Conservation (phyloP, 2,329 filamentous ascomycete genomes). For the Aschersonia sp. region DNA sequence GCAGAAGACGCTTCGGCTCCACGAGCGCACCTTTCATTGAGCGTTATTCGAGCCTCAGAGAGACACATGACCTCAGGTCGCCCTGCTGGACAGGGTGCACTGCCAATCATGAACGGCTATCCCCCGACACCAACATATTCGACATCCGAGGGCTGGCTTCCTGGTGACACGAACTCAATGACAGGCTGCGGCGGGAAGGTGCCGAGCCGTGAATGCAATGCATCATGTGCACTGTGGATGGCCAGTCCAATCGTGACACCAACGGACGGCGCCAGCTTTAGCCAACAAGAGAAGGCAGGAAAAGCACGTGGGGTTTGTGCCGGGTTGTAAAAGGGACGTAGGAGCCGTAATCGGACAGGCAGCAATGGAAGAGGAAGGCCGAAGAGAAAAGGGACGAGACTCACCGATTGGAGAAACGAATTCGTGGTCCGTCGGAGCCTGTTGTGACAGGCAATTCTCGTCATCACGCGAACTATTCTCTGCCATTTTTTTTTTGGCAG, state of each 20-base stretch:
- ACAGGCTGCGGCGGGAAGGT: not conserved
- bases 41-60: too few species aligned
- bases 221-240: not conserved
- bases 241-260: not conserved
- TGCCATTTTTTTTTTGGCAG: slow-evolving; percentile 12
- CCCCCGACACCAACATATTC: too few species aligned
- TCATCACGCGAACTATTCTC: too few species aligned
- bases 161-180: not conserved
- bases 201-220: not conserved
- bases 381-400: slow-evolving; percentile 10
- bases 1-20: too few species aligned
- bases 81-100: too few species aligned
- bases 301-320: not conserved
- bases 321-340: not conserved
- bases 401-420: slow-evolving; percentile 43
- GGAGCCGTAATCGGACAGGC: slow-evolving; percentile 21
- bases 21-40: too few species aligned
- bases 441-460: slow-evolving; percentile 21
- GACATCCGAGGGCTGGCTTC: too few species aligned
- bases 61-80: too few species aligned
- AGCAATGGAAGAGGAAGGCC: slow-evolving; percentile 9
- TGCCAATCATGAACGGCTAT: too few species aligned
- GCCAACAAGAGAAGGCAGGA: not conserved
- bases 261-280: not conserved
- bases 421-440: slow-evolving; percentile 24